These are phyloP conservation scores for Pseudogymnoascus sp. DNA, from an alignment of 2,329 filamentous ascomycete species.

Conservation along the genomic window DNA sequence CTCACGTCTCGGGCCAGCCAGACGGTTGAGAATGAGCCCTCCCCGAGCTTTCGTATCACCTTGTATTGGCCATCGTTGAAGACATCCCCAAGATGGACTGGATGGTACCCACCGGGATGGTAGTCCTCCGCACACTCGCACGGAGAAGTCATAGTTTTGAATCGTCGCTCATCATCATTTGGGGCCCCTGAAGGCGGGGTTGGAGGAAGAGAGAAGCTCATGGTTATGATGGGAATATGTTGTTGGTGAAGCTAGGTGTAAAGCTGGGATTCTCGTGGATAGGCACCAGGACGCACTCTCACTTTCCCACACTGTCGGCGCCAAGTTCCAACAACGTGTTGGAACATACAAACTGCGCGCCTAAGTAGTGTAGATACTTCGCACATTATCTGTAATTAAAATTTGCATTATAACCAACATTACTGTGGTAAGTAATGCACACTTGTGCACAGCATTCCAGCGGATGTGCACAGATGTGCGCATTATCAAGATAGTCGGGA, in stretches of 20 bases:
- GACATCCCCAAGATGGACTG: constrained; percentile 34
- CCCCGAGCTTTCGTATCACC: constrained; percentile 39
- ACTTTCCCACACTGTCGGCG: not conserved
- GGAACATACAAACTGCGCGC: not conserved
- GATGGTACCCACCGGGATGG: constrained; percentile 35
- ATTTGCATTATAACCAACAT: not conserved
- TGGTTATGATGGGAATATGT: not conserved
- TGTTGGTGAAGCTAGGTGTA: not conserved
- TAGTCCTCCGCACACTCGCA: constrained; percentile 15
- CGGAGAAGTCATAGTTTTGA: not conserved
- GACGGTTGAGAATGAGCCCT: constrained; percentile 38
- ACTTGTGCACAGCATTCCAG: not conserved
- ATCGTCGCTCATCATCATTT: not conserved
- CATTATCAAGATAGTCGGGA: not conserved
- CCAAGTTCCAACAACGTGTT: not conserved
- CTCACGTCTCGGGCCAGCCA: constrained; percentile 35
- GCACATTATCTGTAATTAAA: not conserved
- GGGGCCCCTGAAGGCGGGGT: not conserved
- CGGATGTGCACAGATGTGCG: not conserved
- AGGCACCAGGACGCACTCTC: not conserved
- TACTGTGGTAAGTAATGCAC: not conserved
- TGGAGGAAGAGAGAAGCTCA: not conserved
- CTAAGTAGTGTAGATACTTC: not conserved
- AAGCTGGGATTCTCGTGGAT: not conserved
- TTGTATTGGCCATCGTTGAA: constrained; percentile 36